Conservation (phyloP, 768 basidiomycete genomes). For the Suillus decipiens region DNA sequence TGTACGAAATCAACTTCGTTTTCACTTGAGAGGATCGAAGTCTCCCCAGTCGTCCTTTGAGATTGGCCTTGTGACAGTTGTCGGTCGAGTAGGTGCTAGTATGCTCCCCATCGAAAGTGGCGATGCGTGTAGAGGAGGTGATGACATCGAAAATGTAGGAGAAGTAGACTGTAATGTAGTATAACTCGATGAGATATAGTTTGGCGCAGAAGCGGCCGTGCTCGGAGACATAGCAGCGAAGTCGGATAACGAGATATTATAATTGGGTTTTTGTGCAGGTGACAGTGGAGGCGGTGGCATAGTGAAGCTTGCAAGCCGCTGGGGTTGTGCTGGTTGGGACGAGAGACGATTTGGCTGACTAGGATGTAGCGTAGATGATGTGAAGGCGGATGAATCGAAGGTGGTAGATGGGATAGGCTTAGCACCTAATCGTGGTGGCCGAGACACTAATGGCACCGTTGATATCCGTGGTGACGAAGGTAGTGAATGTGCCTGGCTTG, state of each 20-base stretch:
- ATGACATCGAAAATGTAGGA: constrained; percentile 27
- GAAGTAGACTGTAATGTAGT: constrained; percentile 20
- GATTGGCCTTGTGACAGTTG: constrained; percentile 43
- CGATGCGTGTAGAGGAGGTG: constrained; percentile 33
- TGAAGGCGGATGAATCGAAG: constrained; percentile 33
- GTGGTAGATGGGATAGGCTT: constrained; percentile 37
- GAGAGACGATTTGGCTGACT: constrained; percentile 21
- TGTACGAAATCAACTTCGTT: background rate
- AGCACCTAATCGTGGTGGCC: constrained; percentile 42
- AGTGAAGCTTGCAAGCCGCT: constrained; percentile 16
- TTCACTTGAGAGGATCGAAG: constrained; percentile 64
- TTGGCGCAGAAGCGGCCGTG: constrained; percentile 15
- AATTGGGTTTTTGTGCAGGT: constrained; percentile 51
- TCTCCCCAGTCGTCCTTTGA: constrained; percentile 77
- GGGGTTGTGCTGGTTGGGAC: constrained; percentile 25
- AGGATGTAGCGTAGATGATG: constrained; percentile 24
- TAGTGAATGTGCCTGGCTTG: constrained; percentile 36
- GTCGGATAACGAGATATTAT: constrained; percentile 50
- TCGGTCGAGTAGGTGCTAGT: constrained; percentile 53
- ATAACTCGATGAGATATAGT: constrained; percentile 20
- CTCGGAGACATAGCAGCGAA: constrained; percentile 24
- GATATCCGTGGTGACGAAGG: constrained; percentile 39
- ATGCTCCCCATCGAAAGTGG: constrained; percentile 48
- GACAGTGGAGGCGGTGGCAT: constrained; percentile 11
- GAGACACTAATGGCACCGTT: constrained; percentile 33